Evolutionary conservation across 108 stramenopile genomes (phyloP).

Genomic region (Cyclostephanos tholiformis): DNA sequence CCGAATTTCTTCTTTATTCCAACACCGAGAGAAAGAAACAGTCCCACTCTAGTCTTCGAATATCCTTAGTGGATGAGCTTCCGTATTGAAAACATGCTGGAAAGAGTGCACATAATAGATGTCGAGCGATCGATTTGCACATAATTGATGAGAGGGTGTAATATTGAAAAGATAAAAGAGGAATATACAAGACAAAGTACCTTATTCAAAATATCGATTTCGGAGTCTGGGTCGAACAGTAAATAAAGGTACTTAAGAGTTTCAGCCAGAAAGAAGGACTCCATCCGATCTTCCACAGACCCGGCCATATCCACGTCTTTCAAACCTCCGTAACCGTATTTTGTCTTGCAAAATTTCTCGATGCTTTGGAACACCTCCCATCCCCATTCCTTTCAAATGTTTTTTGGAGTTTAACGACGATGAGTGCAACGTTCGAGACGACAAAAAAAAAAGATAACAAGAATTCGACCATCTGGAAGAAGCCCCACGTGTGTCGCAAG

Average conservation of each 20-base stretch:
- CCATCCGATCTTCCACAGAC: constrained; percentile 84
- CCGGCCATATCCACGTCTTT: constrained; percentile 59
- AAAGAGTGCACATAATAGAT: not conserved
- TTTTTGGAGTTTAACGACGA: too few relatives aligned
- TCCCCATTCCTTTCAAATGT: constrained; percentile 80
- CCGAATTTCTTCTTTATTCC: too few relatives aligned
- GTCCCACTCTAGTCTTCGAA: constrained; percentile 46
- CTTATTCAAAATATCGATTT: constrained; percentile 80
- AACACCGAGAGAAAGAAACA: too few relatives aligned
- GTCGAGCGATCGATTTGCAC: too few relatives aligned
- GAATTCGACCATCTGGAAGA: too few relatives aligned
- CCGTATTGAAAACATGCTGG: constrained; percentile 95
- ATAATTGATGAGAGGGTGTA: constrained; percentile 1
- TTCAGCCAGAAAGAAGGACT: constrained; percentile 96
- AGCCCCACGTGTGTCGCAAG: too few relatives aligned
- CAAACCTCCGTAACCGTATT: constrained; percentile 77
- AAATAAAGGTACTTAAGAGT: constrained; percentile 96
- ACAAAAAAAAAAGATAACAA: constrained; percentile 10
- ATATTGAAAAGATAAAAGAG: too few relatives aligned
- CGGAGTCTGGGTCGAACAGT: constrained; percentile 90
- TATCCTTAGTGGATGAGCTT: constrained; percentile 90
- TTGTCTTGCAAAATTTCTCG: constrained; percentile 83
- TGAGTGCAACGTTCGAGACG: constrained; percentile 25
- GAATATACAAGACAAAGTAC: not conserved
- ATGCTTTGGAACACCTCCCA: constrained; percentile 96